Percentiles rank a stretch among this genome's conserved stretches.
Conservation (phyloP, 352 stramenopile species). For the Aphanomyces invadans region DNA sequence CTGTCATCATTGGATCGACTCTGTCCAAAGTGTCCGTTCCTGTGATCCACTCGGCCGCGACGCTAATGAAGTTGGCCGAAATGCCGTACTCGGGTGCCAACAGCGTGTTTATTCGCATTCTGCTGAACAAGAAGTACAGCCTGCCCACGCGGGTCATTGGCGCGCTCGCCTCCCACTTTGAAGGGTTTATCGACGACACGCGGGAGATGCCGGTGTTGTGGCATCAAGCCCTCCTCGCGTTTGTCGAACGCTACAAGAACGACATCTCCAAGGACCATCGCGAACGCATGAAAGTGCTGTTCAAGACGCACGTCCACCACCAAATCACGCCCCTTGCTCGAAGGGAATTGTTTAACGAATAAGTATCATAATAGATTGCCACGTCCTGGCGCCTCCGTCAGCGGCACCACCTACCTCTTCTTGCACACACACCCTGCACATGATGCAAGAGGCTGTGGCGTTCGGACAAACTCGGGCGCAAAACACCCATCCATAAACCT, state of each 20-base stretch:
- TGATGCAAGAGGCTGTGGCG: neutral
- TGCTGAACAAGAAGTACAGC: conserved; percentile 99
- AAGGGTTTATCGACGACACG: conserved; percentile 84
- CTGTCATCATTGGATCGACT: conserved; percentile 96
- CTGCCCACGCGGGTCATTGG: conserved; percentile 95
- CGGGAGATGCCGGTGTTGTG: conserved; percentile 95
- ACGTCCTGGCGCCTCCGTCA: no score
- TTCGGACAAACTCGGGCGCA: no score
- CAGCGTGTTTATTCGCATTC: conserved; percentile 97
- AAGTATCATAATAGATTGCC: conserved; percentile 17
- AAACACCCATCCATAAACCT: no score
- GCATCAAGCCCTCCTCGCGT: conserved; percentile 98
- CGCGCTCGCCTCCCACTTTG: conserved; percentile 95
- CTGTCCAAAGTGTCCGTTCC: conserved; percentile 98
- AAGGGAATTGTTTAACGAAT: conserved; percentile 85
- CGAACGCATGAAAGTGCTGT: conserved; percentile 90
- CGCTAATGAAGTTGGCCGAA: conserved; percentile 96
- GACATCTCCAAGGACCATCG: conserved; percentile 93
- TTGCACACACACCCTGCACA: no score
- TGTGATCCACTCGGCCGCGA: conserved; percentile 97
- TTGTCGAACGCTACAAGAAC: conserved; percentile 98
- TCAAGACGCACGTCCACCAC: conserved; percentile 89
- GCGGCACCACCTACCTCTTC: no score
- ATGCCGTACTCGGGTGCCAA: conserved; percentile 96
- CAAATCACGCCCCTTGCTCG: conserved; percentile 98